Conservation (phyloP, 1,284 basidiomycete genomes). For the Ceratobasidium sp. region DNA sequence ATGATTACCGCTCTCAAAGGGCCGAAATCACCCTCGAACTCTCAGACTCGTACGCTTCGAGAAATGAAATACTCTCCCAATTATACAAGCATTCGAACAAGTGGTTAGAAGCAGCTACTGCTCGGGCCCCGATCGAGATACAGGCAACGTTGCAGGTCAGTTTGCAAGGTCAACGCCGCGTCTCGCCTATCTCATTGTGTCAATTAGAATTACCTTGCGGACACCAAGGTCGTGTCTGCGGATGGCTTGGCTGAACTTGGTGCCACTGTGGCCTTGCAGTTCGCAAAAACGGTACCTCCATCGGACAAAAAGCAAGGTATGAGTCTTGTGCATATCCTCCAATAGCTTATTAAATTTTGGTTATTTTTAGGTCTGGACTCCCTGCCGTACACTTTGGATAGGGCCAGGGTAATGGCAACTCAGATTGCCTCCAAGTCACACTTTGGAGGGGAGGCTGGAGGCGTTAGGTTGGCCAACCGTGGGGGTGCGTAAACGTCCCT, state of each 20-base stretch:
- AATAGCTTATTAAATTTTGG: neutral
- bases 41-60: constrained; percentile 83
- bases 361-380: constrained; percentile 4
- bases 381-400: constrained; percentile 13
- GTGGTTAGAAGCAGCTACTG: constrained; percentile 87
- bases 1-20: constrained; percentile 80
- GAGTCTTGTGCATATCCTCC: neutral
- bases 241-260: constrained; percentile 83
- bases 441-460: constrained; percentile 83
- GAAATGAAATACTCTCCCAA: constrained; percentile 81
- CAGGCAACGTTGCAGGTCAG: constrained; percentile 86
- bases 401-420: constrained; percentile 59
- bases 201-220: constrained; percentile 77
- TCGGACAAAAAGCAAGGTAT: constrained; percentile 78
- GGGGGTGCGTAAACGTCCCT: constrained; percentile 54
- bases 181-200: neutral
- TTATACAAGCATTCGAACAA: constrained; percentile 73
- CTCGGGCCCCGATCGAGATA: constrained; percentile 87
- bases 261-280: constrained; percentile 83
- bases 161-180: constrained; percentile 1
- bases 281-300: constrained; percentile 78
- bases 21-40: constrained; percentile 77
- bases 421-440: constrained; percentile 86
- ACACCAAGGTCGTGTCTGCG: constrained; percentile 69
- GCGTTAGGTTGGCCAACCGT: constrained; percentile 68